Base-by-base conservation (phyloP, 768 basidiomycete genomes). In the Tubosaeta brunneosetosa region DNA sequence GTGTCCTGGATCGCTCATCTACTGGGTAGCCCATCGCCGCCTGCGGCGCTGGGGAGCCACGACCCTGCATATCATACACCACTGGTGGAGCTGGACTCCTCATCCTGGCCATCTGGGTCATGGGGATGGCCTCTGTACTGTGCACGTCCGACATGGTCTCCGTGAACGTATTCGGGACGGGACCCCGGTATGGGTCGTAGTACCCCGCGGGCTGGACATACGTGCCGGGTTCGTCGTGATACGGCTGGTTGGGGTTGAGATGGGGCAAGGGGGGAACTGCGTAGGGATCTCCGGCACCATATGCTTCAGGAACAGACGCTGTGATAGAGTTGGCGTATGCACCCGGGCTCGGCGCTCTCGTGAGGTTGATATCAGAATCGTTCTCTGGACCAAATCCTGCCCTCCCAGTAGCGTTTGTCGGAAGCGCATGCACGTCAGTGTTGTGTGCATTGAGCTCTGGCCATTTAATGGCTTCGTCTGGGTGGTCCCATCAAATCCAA, bases 391-490 rank as follows among this genome's bases (percentile, higher is more conserved):
- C 73, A 62, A 88, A 86, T 29, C 88, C 88, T 26, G 86, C 70
- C 25, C 85, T 79, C 53, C 86, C 88, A 1, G 87, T 85, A 52
- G 81, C 78, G 50, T 81, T 74, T 1, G 85, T 81, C 17, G 88
- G 88, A 9, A 90, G 75, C 14, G 88, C 77, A 51, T 85, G 82
- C 5, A 77, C 74, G 55, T 82, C 81, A 26, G 40, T 48, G 31
- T 70, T 77, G 57, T 89, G 88, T 2, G 80, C 69, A 66, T 91
- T 89, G 34, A 91, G 78, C 61, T 93, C 91, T 3, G 91, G 91
- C 91, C 91, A 93, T 70, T 91, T 91, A 71, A 93, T 93, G 17
- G 87, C 87, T 70, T 90, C 88, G 60, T 78, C 88, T 90, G 63
- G 43, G 41, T 36, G 14, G 8, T 16, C 4, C 8, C 47, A 48